Conservation (phyloP, 2,329 filamentous ascomycete genomes). For the Elsinoe arachidis region DNA sequence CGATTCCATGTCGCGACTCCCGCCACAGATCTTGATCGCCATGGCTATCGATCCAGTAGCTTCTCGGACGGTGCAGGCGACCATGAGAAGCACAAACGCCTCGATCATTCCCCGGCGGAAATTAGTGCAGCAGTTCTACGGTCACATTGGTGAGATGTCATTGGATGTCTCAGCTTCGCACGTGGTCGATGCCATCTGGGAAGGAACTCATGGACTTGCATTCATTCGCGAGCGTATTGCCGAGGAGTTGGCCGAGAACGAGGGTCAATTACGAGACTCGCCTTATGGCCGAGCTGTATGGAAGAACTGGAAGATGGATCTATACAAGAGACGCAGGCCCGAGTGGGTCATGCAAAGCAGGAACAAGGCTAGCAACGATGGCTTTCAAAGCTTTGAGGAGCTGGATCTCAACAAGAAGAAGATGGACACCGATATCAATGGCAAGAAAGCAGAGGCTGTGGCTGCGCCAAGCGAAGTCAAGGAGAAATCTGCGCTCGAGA, state of each 20-base stretch:
- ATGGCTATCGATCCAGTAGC: slow-evolving; percentile 55
- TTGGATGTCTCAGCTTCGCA: slow-evolving; percentile 56
- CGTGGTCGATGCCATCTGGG: slow-evolving; percentile 59
- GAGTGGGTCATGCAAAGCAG: slow-evolving; percentile 59
- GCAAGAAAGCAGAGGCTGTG: slow-evolving; percentile 19
- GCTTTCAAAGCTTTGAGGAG: slow-evolving; percentile 43
- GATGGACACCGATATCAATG: slow-evolving; percentile 19
- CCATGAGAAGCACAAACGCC: slow-evolving; percentile 47
- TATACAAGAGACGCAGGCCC: slow-evolving; percentile 53
- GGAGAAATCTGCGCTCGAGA: slow-evolving; percentile 45
- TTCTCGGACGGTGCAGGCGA: slow-evolving; percentile 57
- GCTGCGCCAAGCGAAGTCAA: neutral
- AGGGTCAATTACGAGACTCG: slow-evolving; percentile 54
- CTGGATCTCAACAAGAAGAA: slow-evolving; percentile 25
- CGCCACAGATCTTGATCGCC: slow-evolving; percentile 44
- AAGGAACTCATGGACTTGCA: slow-evolving; percentile 53
- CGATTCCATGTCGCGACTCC: slow-evolving; percentile 43
- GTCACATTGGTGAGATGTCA: slow-evolving; percentile 52
- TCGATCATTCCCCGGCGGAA: slow-evolving; percentile 52
- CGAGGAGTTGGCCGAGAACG: slow-evolving; percentile 51
- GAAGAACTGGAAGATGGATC: slow-evolving; percentile 67
- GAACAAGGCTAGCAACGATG: slow-evolving; percentile 41
- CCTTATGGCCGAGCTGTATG: slow-evolving; percentile 59
- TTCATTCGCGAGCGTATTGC: slow-evolving; percentile 62
- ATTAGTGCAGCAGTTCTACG: slow-evolving; percentile 55